phyloP scores from a whole-genome alignment of 495 filamentous ascomycete species.

The Zalerion maritima region DNA sequence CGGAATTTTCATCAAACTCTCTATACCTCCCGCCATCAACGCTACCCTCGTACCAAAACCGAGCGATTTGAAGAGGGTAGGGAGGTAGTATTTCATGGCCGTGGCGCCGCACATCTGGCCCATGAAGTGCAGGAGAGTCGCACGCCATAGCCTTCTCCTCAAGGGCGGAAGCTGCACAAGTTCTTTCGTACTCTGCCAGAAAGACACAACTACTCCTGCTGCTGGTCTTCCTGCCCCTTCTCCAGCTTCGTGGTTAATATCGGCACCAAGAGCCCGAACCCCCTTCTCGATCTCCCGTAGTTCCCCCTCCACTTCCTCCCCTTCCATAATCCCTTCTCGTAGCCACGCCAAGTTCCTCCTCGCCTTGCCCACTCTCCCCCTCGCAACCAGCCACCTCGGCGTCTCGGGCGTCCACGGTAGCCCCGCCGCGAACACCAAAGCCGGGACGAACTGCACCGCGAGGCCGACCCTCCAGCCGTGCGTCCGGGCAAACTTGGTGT shows the following conservation, averaged over 20 bases:
- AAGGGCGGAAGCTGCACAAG: too few relatives aligned
- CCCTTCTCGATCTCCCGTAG: too few relatives aligned
- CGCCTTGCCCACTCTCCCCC: slow-evolving; percentile 22
- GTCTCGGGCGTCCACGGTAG: slow-evolving; percentile 36
- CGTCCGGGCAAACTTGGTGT: slow-evolving; percentile 12
- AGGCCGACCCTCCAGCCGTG: slow-evolving; percentile 34
- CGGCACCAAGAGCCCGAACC: too few relatives aligned
- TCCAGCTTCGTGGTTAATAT: too few relatives aligned
- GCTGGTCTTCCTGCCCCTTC: too few relatives aligned
- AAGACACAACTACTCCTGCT: too few relatives aligned
- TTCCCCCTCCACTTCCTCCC: slow-evolving; percentile 20
- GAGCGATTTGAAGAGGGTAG: slow-evolving; percentile 29
- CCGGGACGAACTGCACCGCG: slow-evolving; percentile 28
- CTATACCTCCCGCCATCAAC: slow-evolving; percentile 34
- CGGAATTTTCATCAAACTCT: slow-evolving; percentile 35
- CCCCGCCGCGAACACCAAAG: slow-evolving; percentile 25
- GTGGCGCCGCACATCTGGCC: slow-evolving; percentile 39
- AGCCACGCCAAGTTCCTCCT: slow-evolving; percentile 25
- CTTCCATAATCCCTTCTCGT: slow-evolving; percentile 25
- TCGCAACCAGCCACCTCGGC: slow-evolving; percentile 38
- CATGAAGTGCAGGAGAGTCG: slow-evolving; percentile 36
- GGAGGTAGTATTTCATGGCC: slow-evolving; percentile 42
- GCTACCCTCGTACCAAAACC: slow-evolving; percentile 28
- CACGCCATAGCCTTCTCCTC: slow-evolving; percentile 20
- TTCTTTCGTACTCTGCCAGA: too few relatives aligned